Evolutionary conservation across 2,329 filamentous ascomycete species (phyloP), one percentile per base, ranked within the genome.

Genomic region (Pestalotiopsis sp.): DNA sequence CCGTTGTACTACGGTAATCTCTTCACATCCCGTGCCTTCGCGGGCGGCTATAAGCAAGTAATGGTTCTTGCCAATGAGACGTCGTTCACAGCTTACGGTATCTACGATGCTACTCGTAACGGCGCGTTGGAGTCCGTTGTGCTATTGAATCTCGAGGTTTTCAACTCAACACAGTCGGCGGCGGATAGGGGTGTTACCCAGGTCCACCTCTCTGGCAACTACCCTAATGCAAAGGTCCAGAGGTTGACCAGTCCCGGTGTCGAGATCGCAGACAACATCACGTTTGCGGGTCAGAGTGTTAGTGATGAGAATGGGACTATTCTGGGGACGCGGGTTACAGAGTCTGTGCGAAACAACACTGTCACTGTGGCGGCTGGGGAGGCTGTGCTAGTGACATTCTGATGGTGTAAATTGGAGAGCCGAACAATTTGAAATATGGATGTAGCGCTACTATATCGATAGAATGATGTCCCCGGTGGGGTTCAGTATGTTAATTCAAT

Each of bases 1-100:
- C 66, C 72, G 12, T 62, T 72, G 13, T 76, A 76, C 64, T 75
- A 75, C 38, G 73, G 72, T 6, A 73, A 73, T 57, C 62, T 74
- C 36, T 64, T 71, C 9, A 70, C 61, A 0, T 68, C 68, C 0
- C 59, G 65, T 2, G 73, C 68, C 25, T 66, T 75, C 52, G 69
- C 66, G 0, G 71, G 72, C 2, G 72, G 71, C 4, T 62, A 70
- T 41, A 73, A 74, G 60, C 70, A 71, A 66, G 56, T 69, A 31
- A 45, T 49, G 14, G 45, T 71, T 7, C 25, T 72, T 39, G 62
- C 69, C 45, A 72, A 69, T 38, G 60, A 69, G 49, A 70, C 65
- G 4, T 49, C 31, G 20, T 68, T 73, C 25, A 67, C 41, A 1
- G 72, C 70, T 2, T 75, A 74, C 66, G 72, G 58, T 45, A 66